Conservation (phyloP, 352 stramenopile species). For the Phytophthora foliorum region DNA sequence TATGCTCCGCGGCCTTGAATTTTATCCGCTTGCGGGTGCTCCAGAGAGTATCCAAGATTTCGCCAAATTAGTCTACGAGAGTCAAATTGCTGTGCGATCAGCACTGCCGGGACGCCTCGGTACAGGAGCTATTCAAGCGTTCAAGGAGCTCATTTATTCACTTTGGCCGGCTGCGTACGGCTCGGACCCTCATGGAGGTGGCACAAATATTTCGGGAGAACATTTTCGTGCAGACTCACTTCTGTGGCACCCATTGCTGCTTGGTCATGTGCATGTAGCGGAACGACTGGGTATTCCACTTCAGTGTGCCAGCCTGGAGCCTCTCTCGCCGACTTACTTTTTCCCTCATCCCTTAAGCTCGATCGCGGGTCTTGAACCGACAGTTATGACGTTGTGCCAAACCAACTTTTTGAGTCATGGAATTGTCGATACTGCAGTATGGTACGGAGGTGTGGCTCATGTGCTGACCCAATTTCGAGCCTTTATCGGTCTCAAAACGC, state of each 20-base stretch:
- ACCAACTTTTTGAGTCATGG: slow-evolving; percentile 51
- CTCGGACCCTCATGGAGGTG: slow-evolving; percentile 46
- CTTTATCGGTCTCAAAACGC: slow-evolving; percentile 48
- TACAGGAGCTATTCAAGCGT: slow-evolving; percentile 32
- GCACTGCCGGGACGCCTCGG: slow-evolving; percentile 31
- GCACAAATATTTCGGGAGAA: slow-evolving; percentile 32
- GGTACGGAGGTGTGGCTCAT: slow-evolving; percentile 41
- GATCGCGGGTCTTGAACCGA: slow-evolving; percentile 21
- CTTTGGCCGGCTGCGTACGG: slow-evolving; percentile 51
- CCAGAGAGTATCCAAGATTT: slow-evolving; percentile 40
- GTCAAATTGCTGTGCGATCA: slow-evolving; percentile 24
- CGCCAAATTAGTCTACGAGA: slow-evolving; percentile 29
- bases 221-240: slow-evolving; percentile 59
- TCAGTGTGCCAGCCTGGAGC: slow-evolving; percentile 50
- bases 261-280: slow-evolving; percentile 61
- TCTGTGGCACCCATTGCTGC: slow-evolving; percentile 50
- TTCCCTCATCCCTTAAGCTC: slow-evolving; percentile 57
- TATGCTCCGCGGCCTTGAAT: slow-evolving; percentile 51
- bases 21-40: slow-evolving; percentile 51
- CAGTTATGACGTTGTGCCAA: slow-evolving; percentile 41
- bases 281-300: slow-evolving; percentile 62
- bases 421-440: slow-evolving; percentile 38
- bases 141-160: slow-evolving; percentile 58
- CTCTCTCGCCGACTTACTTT: slow-evolving; percentile 48
- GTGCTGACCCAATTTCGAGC: slow-evolving; percentile 57